A percentile compares a stretch with the other conserved stretches of the same genome.
These are phyloP conservation scores for Mycena galopus DNA, from an alignment of 768 basidiomycete species.

Conservation along the genomic window DNA sequence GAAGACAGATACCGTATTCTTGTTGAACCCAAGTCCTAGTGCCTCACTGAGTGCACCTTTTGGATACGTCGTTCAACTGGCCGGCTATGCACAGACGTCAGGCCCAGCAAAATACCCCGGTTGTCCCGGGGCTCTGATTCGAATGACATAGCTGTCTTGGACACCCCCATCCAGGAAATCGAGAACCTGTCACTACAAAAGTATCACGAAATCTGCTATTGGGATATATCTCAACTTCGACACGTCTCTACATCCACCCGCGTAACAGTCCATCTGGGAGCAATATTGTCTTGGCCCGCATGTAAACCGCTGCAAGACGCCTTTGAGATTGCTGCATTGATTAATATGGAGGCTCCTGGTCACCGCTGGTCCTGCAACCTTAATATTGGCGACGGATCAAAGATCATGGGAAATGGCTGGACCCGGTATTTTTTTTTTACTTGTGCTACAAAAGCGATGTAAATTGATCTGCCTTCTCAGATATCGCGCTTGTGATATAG, in stretches of 20 bases:
- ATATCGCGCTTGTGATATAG: not conserved
- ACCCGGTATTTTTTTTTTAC: slow-evolving; percentile 1
- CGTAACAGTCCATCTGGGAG: not conserved
- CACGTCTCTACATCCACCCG: not conserved
- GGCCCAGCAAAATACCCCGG: not conserved
- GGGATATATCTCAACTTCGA: not conserved
- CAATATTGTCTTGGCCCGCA: not conserved
- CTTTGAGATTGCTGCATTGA: not conserved
- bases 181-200: not conserved
- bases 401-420: not conserved
- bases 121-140: not conserved
- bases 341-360: not conserved
- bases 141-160: not conserved
- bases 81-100: not conserved
- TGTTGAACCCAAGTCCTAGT: not conserved
- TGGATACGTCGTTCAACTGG: too few relatives aligned
- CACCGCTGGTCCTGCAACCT: not conserved
- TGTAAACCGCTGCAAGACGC: not conserved
- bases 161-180: not conserved
- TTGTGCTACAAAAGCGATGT: not conserved
- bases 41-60: not conserved
- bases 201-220: slow-evolving; percentile 6
- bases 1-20: not conserved
- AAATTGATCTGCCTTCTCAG: not conserved
- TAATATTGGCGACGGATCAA: not conserved